Base-by-base conservation (phyloP, 1,284 basidiomycete genomes). In the Moniliophthora roreri region DNA sequence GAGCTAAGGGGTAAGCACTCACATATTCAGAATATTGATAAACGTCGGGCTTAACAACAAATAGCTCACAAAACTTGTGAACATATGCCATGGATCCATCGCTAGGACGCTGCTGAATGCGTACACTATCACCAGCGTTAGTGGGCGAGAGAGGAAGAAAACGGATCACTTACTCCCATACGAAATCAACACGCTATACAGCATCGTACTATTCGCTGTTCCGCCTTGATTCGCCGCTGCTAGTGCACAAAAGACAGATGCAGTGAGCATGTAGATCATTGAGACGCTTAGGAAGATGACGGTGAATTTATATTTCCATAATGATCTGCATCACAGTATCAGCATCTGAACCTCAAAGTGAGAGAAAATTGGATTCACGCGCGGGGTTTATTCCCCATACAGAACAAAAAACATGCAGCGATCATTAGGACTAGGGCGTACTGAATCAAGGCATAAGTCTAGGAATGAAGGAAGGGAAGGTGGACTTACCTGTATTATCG, bases 371-470 rank as follows among this genome's bases (percentile, higher is more conserved):
- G 37, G 23, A 68, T 84, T 60, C 66, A 92, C 82, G 92, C 89
- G 70, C 87, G 84, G 1, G 96, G 96, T 58, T 94, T 87, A 69
- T 98, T 99, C 4, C 97, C 96, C 91, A 99, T 95, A 0, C 93
- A 91, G 68, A 99, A 91, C 16, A 98, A 78, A 77, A 99, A 98
- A 62, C 88, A 91, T 0, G 91, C 87, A 15, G 95, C 80, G 15
- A 98, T 80, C 35, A 93, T 82, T 2, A 90, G 91, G 2, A 87
- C 82, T 77, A 97, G 89, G 28, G 87, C 72, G 67, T 95, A 98
- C 87, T 98, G 69, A 32, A n/a, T n/a, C n/a, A n/a, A n/a, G n/a
- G 52, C 21, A 18, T 47, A 55, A 20, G 53, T 54, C 18, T 59
- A 40, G 3, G 38, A 20, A 47, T 48, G 39, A 51, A 52, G 21